Conservation (phyloP, 805 yeast species). For the Metschnikowia cubensis region DNA sequence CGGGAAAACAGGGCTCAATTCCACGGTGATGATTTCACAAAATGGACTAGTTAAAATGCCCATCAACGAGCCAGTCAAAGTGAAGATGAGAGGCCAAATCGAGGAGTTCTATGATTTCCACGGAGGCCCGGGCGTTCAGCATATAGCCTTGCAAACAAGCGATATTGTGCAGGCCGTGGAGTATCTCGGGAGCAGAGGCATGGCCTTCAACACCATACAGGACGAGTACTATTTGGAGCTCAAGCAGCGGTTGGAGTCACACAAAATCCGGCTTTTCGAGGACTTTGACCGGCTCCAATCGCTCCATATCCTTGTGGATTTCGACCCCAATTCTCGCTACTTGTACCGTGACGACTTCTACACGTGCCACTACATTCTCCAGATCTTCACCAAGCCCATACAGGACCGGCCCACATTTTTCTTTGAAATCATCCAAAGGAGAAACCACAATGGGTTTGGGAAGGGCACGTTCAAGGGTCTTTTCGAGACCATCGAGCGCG, state of each 20-base stretch:
- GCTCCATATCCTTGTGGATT: slow-evolving; percentile 68
- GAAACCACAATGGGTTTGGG: slow-evolving; percentile 81
- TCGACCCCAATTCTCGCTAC: slow-evolving; percentile 49
- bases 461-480: slow-evolving; percentile 84
- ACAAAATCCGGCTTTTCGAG: slow-evolving; percentile 49
- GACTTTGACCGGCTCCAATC: slow-evolving; percentile 45
- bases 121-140: slow-evolving; percentile 84
- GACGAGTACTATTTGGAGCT: slow-evolving; percentile 53
- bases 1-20: slow-evolving; percentile 61
- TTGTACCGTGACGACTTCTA: slow-evolving; percentile 11
- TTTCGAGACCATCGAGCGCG: slow-evolving; percentile 76
- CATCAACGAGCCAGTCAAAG: slow-evolving; percentile 77
- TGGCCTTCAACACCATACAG: slow-evolving; percentile 64
- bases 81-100: slow-evolving; percentile 65
- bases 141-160: slow-evolving; percentile 64
- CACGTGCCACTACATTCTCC: slow-evolving; percentile 65
- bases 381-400: slow-evolving; percentile 73
- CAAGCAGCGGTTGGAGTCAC: slow-evolving; percentile 38
- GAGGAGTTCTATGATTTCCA: slow-evolving; percentile 76
- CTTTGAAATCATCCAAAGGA: slow-evolving; percentile 75
- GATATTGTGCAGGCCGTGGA: slow-evolving; percentile 57
- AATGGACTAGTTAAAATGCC: slow-evolving; percentile 73
- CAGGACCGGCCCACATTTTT: slow-evolving; percentile 79
- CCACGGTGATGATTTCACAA: slow-evolving; percentile 72
- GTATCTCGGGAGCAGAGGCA: slow-evolving; percentile 56